phyloP scores from a whole-genome alignment of 331 rosid genomes.

The Dryas integrifolia region DNA sequence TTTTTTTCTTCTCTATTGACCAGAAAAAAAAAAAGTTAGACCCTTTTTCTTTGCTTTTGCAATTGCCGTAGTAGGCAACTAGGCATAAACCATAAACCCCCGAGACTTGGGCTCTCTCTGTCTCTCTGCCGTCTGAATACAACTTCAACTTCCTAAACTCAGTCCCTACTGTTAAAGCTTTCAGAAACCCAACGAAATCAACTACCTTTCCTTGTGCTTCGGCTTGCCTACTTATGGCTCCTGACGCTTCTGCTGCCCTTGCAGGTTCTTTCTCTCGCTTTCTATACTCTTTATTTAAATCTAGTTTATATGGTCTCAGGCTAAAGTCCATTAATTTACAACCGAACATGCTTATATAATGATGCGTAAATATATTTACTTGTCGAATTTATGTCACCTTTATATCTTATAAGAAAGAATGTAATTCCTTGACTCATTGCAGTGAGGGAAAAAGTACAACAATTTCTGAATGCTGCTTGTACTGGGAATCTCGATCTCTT shows the following conservation, averaged over 20 bases:
- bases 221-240: constrained; percentile 46
- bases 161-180: neutral
- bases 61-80: neutral
- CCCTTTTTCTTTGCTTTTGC: neutral
- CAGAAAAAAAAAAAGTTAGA: neutral
- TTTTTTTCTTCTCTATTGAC: no score
- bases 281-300: neutral
- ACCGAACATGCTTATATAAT: neutral
- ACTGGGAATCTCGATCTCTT: constrained; percentile 79
- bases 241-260: constrained; percentile 86
- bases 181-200: neutral
- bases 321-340: neutral
- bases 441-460: constrained; percentile 82
- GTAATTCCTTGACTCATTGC: constrained; percentile 24
- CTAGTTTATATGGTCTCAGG: neutral
- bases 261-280: constrained; percentile 50
- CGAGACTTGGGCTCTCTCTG: neutral
- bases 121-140: neutral
- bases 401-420: neutral
- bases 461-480: constrained; percentile 82
- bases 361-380: neutral
- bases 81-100: constrained; percentile 19
- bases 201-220: neutral
- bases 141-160: neutral
- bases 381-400: neutral